Conservation (phyloP, 2,329 filamentous ascomycete species). For the Colletotrichum acutatum region DNA sequence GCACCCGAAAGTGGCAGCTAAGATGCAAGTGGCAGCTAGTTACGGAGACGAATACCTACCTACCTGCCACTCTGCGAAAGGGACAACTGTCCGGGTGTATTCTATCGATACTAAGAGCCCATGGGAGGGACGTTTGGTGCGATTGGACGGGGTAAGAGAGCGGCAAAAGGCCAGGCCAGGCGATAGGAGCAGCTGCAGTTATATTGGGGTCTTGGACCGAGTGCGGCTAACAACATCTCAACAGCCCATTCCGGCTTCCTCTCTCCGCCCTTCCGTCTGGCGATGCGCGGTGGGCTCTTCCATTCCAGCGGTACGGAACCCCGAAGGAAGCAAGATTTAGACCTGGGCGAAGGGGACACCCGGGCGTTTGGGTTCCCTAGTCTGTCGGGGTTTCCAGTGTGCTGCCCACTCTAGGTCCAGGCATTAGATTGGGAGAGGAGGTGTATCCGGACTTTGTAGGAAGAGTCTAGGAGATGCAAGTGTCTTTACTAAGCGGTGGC, state of each 20-base stretch:
- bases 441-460: neutral
- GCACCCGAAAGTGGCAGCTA: slow-evolving; percentile 4
- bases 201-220: neutral
- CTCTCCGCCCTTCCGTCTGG: slow-evolving; percentile 16
- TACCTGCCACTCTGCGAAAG: neutral
- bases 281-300: slow-evolving; percentile 3
- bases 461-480: no score
- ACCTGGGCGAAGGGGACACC: neutral
- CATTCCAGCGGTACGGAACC: slow-evolving; percentile 26
- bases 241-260: slow-evolving; percentile 13
- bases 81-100: neutral
- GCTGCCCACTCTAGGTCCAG: neutral
- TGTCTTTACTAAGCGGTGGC: neutral
- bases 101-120: neutral
- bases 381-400: neutral
- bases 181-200: neutral
- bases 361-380: neutral
- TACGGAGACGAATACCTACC: neutral
- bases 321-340: slow-evolving; percentile 13
- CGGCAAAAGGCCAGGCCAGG: neutral
- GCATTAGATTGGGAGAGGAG: no score
- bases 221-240: neutral
- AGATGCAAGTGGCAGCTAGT: neutral
- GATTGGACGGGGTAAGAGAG: neutral
- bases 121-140: neutral